Base-by-base conservation (phyloP, 2,329 filamentous ascomycete genomes). In the Penicillium occitanis region DNA sequence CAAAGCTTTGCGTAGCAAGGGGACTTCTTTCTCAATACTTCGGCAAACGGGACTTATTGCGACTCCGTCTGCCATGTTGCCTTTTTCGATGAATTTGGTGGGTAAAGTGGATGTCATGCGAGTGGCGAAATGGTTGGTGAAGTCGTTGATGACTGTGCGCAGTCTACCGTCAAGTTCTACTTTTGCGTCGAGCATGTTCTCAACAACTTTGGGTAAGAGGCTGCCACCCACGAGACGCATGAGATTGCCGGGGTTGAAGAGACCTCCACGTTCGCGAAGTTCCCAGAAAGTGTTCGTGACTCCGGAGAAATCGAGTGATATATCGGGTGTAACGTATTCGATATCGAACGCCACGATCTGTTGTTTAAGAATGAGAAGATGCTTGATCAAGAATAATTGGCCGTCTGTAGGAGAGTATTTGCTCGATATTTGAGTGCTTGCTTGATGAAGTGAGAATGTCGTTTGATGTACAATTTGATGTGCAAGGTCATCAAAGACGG, bases 341-440 rank as follows among this genome's bases (percentile, higher is more conserved):
- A 99, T 97, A 79, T 99, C 95, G 68, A 99, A 93, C 10, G 93
- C 93, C 30, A 99, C 89, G 61, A 99, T 91, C 76, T 97, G 92
- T 75, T 97, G 96, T 78, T 98, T 98, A 61, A 99, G 86, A 60
- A 97, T 90, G 60, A 99, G 89, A 1, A 99, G 85, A 75, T 99
- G 97, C 72, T 94, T 95, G 72, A 99, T 90, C 73, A 97, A 89
- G 79, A 99, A 99, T 4, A 99, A 85, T 71, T 97, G 91, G 0
- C 91, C 87, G 75, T 98, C 93, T 1, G 86, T 85, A 75, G 81
- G 81, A n/a, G 78, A 77, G 25, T 85, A 83, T 65, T 87, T 87
- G 42, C 85, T 85, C 65, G 88, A 86, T 70, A 96, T 90, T 67
- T 87, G 86, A 5, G 85, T 81, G 70, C 93, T 91, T 33, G 92